Percentiles rank a stretch among this genome's conserved stretches.
These are phyloP conservation scores for Cercospora beticola DNA, from an alignment of 2,329 filamentous ascomycete genomes.

Conservation along the genomic window DNA sequence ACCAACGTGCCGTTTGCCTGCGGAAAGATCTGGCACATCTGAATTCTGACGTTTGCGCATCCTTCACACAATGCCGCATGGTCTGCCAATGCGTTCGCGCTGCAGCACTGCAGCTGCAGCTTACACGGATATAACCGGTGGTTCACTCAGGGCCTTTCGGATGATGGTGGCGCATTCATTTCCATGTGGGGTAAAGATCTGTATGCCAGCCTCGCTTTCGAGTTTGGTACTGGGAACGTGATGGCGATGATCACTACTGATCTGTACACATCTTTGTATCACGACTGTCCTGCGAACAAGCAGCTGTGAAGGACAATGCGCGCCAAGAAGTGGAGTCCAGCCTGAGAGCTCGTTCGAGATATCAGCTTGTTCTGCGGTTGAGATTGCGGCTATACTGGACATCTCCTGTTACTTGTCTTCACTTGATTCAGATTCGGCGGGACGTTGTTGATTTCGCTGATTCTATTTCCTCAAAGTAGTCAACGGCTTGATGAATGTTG, in stretches of 20 bases:
- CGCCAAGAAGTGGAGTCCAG: neutral
- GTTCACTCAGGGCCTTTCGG: neutral
- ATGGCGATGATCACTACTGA: neutral
- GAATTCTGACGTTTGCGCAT: slow-evolving; percentile 7
- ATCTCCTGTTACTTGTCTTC: neutral
- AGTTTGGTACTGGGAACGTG: neutral
- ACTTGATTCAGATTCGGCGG: neutral
- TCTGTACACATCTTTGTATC: neutral
- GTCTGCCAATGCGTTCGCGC: neutral
- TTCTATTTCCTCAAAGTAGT: neutral
- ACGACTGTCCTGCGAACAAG: neutral
- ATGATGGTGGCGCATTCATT: neutral
- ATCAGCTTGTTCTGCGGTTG: neutral
- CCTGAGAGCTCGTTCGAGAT: neutral
- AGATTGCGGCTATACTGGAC: neutral
- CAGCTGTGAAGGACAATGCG: neutral
- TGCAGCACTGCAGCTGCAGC: slow-evolving; percentile 4
- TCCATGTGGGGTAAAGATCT: neutral
- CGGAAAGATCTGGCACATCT: neutral
- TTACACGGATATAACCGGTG: neutral
- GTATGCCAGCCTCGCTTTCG: neutral
- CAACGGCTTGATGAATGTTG: neutral
- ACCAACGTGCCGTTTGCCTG: neutral
- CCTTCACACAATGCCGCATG: neutral
- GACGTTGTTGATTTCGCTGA: neutral